Evolutionary conservation across 2,329 filamentous ascomycete genomes (phyloP), one percentile per base, ranked within the genome.

Genomic region (Thelonectria rubi): DNA sequence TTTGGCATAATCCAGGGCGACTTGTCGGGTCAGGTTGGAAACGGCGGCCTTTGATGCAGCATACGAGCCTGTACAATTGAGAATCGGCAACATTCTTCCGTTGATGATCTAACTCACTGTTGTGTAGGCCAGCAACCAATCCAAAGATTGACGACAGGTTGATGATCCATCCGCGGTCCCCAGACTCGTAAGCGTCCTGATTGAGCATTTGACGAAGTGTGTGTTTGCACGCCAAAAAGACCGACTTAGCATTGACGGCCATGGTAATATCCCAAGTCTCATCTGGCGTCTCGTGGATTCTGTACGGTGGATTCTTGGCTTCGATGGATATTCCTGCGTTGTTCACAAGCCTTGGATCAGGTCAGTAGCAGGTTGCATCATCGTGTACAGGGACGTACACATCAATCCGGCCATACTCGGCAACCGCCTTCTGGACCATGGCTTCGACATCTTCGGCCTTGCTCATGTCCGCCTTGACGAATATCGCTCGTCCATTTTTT

Each of bases 41-140:
- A 85, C 81, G 0, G 81, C 82, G 6, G 80, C 81, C 62, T 86
- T 86, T 0, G 79, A 81, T 0, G 82, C 77, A 11, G 75, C 74
- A 51, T 86, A 86, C 0, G 77, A 76, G 1, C 65, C 68, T 70
- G 1, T 2, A 11, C 0, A 1, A 0, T 24, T 70, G 8, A 70
- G 60, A 26, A 3, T 21, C 11, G 3, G n/a, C 11, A 7, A 17
- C 14, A 4, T 6, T 12, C 5, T 17, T 12, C 8, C 14, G 24
- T 70, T 4, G 2, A 43, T 40, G 8, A n/a, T 21, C 17, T 3
- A 3, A 47, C 65, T 50, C 21, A 71, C 69, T 45, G 67, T 76
- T 75, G 21, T 46, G 21, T 0, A 17, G 15, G 2, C 66, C 63
- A 0, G 65, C 81, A 1, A 82, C 74, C 0, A 80, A 59, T 0